Conservation (phyloP, 768 basidiomycete species). For the Tulasnella sp. region DNA sequence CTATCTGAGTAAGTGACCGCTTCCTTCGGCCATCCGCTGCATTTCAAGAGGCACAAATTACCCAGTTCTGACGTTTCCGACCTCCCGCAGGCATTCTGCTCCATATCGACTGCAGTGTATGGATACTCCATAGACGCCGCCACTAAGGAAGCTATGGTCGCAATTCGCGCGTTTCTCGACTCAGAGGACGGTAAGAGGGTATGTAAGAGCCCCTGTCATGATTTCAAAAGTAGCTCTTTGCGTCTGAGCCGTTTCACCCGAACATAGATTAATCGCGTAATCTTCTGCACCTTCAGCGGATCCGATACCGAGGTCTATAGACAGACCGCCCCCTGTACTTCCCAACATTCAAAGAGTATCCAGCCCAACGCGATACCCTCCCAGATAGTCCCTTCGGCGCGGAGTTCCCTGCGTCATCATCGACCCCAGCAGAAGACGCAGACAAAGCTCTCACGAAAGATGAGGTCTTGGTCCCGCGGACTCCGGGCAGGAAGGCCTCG, state of each 20-base stretch:
- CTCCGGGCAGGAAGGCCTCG: neutral
- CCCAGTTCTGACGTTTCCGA: neutral
- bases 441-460: neutral
- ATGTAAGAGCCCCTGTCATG: slow-evolving; percentile 19
- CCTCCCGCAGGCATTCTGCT: slow-evolving; percentile 63
- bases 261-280: slow-evolving; percentile 47
- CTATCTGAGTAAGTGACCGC: slow-evolving; percentile 54
- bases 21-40: slow-evolving; percentile 8
- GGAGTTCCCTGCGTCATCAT: neutral
- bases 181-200: slow-evolving; percentile 48
- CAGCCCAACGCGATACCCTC: neutral
- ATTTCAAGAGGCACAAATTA: neutral
- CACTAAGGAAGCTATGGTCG: slow-evolving; percentile 62
- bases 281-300: slow-evolving; percentile 68
- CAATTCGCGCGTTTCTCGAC: slow-evolving; percentile 57
- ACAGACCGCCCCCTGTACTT: neutral
- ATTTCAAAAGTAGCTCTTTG: neutral
- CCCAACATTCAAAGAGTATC: neutral
- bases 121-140: slow-evolving; percentile 73
- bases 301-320: slow-evolving; percentile 58
- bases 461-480: neutral
- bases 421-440: neutral
- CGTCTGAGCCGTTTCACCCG: neutral
- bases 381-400: neutral
- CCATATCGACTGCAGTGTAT: slow-evolving; percentile 75